phyloP scores from a whole-genome alignment of 108 stramenopile genomes.

The Cyclotella cryptica region DNA sequence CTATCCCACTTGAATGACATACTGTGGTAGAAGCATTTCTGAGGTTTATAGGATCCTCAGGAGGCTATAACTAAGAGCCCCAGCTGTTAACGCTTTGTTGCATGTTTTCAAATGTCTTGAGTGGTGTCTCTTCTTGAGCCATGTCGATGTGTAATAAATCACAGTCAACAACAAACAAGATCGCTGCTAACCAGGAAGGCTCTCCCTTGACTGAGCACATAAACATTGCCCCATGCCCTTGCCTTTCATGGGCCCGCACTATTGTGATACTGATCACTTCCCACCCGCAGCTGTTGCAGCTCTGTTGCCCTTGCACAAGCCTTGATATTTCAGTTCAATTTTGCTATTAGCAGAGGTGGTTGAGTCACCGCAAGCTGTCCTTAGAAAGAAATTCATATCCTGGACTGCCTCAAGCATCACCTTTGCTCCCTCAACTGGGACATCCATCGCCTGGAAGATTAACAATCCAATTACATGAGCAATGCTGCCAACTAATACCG shows the following conservation, averaged over 20 bases:
- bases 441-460: no score
- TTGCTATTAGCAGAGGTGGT: no score
- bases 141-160: slow-evolving; percentile 26
- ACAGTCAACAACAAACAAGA: slow-evolving; percentile 24
- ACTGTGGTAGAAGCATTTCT: background rate
- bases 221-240: no score
- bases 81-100: slow-evolving; percentile 1
- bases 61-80: background rate
- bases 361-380: no score
- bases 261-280: slow-evolving; percentile 21
- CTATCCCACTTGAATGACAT: background rate
- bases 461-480: no score
- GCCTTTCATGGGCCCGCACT: background rate
- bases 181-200: background rate
- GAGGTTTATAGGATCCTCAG: background rate
- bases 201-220: background rate
- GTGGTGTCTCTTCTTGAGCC: background rate
- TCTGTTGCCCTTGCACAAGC: slow-evolving; percentile 20
- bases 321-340: background rate
- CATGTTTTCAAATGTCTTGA: background rate
- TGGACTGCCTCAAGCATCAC: no score
- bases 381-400: no score
- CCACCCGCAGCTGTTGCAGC: slow-evolving; percentile 28
- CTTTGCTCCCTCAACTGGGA: no score
- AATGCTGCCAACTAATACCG: no score